Evolutionary conservation across 371 early-diverging fungal genomes (phyloP).

Genomic region (Mucor velutinosus): DNA sequence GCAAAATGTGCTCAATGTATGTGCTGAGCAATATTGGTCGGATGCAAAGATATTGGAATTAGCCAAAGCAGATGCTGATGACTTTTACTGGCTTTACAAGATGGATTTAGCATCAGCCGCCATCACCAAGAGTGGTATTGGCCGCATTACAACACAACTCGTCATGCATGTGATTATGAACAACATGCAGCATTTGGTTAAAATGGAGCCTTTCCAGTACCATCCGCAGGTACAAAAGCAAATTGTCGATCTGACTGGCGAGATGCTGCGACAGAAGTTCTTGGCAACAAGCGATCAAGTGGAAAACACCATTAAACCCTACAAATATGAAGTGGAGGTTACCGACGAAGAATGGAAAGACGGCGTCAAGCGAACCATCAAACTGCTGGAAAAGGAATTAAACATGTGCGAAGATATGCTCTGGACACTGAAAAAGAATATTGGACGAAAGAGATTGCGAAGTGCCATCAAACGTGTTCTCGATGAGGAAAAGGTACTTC

Average conservation of each 20-base stretch:
- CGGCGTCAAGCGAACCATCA: conserved; percentile 74
- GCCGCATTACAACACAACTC: conserved; percentile 85
- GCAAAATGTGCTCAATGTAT: conserved; percentile 84
- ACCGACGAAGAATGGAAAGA: conserved; percentile 91
- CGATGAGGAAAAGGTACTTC: conserved; percentile 54
- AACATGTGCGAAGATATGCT: conserved; percentile 71
- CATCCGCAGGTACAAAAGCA: conserved; percentile 80
- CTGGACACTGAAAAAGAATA: conserved; percentile 66
- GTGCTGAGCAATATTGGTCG: conserved; percentile 89
- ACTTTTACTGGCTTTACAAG: conserved; percentile 82
- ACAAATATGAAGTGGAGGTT: conserved; percentile 94
- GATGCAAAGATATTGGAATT: conserved; percentile 72
- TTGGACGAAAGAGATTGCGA: conserved; percentile 79
- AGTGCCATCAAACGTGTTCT: conserved; percentile 73
- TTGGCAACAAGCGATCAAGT: conserved; percentile 91
- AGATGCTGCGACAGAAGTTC: conserved; percentile 81
- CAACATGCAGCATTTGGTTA: conserved; percentile 78
- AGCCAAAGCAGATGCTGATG: conserved; percentile 52
- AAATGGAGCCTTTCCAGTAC: conserved; percentile 79
- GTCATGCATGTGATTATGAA: conserved; percentile 84
- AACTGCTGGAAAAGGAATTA: conserved; percentile 76
- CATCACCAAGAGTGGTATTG: conserved; percentile 93
- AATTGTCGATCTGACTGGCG: conserved; percentile 77
- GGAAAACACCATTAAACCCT: conserved; percentile 97
- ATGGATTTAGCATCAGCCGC: conserved; percentile 80